Conservation (phyloP, 202 grass and related monocot genomes). For the Brachypodium distachyon region DNA sequence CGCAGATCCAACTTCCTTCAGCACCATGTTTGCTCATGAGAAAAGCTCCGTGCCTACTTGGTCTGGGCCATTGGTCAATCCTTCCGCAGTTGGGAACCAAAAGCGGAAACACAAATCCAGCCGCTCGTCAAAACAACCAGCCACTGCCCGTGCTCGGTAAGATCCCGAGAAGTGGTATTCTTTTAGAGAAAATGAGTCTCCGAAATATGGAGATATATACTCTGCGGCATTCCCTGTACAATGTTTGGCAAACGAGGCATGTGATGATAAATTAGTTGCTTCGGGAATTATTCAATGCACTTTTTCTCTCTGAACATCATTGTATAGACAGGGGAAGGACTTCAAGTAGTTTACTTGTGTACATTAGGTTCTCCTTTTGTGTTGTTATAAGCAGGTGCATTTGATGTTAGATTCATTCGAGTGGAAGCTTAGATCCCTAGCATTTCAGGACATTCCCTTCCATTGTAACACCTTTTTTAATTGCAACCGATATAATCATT, state of each 20-base stretch:
- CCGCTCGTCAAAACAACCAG: constrained; percentile 57
- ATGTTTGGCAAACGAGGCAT: constrained; percentile 29
- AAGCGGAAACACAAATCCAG: constrained; percentile 65
- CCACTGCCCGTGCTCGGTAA: constrained; percentile 51
- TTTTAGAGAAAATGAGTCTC: constrained; percentile 22
- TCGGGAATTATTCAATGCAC: constrained; percentile 36
- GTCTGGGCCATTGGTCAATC: constrained; percentile 81
- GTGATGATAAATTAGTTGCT: constrained; percentile 19
- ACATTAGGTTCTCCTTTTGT: constrained; percentile 49
- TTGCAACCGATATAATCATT: constrained; percentile 28
- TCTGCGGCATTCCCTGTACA: not conserved
- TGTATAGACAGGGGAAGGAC: constrained; percentile 48
- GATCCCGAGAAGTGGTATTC: constrained; percentile 22
- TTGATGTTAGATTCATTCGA: constrained; percentile 41
- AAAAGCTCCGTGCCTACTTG: constrained; percentile 65
- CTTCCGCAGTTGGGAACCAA: constrained; percentile 37
- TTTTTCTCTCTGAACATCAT: constrained; percentile 27
- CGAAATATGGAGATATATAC: constrained; percentile 16
- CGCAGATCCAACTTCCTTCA: constrained; percentile 65
- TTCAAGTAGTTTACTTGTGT: constrained; percentile 50
- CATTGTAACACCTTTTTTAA: constrained; percentile 26
- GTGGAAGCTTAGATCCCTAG: constrained; percentile 30
- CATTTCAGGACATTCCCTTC: constrained; percentile 15
- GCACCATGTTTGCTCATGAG: constrained; percentile 65
- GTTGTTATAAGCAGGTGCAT: constrained; percentile 28